Evolutionary conservation across 2,329 filamentous ascomycete genomes (phyloP).

Genomic region (Botrytis fragariae): DNA sequence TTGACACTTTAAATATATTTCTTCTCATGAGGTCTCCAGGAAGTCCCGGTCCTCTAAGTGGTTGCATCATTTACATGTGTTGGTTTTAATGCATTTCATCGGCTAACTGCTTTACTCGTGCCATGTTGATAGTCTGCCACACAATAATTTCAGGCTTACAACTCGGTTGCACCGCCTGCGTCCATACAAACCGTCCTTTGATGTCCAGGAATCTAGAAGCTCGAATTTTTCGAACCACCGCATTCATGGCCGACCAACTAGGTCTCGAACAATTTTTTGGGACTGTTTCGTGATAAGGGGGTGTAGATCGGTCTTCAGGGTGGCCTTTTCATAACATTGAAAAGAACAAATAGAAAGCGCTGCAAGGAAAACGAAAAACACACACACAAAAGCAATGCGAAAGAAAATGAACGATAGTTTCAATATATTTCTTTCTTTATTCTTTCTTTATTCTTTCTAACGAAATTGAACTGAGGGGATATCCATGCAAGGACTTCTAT

Average conservation of each 20-base stretch:
- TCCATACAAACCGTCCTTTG: background rate
- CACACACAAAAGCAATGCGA: no score
- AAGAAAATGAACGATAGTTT: background rate
- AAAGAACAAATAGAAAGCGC: background rate
- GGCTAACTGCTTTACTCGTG: background rate
- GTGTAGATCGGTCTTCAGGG: background rate
- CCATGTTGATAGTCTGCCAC: background rate
- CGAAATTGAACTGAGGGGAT: background rate
- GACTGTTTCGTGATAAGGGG: background rate
- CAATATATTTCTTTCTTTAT: background rate
- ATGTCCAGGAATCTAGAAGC: background rate
- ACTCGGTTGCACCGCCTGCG: background rate
- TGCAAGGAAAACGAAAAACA: background rate
- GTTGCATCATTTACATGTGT: background rate
- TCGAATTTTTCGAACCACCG: background rate
- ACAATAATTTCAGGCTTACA: background rate
- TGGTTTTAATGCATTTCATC: background rate
- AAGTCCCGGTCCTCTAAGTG: background rate
- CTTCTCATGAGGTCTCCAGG: background rate
- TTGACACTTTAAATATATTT: background rate
- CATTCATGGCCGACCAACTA: background rate
- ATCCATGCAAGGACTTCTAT: background rate
- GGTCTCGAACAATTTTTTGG: background rate
- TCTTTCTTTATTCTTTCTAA: conserved; percentile 1
- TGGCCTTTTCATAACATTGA: background rate